These are phyloP conservation scores for Orbilia oligospora DNA, from an alignment of 2,329 filamentous ascomycete species.

Conservation along the genomic window DNA sequence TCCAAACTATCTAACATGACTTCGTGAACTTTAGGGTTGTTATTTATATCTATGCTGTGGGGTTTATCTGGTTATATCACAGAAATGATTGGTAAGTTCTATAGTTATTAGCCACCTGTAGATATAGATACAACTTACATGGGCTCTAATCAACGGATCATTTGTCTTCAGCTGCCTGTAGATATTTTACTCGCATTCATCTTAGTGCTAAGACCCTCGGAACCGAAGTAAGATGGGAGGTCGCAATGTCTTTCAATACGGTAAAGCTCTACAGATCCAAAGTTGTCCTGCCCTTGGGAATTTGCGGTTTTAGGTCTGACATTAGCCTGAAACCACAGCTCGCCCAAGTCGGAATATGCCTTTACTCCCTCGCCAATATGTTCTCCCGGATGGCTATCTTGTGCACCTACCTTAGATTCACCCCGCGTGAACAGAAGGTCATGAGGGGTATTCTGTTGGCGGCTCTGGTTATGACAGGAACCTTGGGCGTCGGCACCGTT, in stretches of 20 bases:
- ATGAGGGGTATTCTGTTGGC: conserved; percentile 31
- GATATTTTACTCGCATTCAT: conserved; percentile 44
- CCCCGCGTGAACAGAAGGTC: conserved; percentile 29
- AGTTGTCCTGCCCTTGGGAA: too few species aligned
- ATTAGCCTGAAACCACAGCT: neutral
- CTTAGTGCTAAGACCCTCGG: conserved; percentile 23
- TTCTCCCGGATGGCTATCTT: conserved; percentile 42
- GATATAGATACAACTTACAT: neutral
- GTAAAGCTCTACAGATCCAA: neutral
- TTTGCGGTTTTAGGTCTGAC: neutral
- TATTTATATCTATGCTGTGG: conserved; percentile 47
- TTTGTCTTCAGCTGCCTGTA: conserved; percentile 22
- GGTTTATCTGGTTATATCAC: conserved; percentile 36
- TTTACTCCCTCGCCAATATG: conserved; percentile 46
- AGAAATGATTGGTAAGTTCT: conserved; percentile 35
- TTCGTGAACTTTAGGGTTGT: conserved; percentile 14
- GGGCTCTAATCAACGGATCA: neutral
- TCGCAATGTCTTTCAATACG: conserved; percentile 47
- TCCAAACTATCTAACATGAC: neutral
- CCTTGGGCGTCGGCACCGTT: conserved; percentile 34
- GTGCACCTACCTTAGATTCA: conserved; percentile 43
- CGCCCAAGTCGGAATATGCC: conserved; percentile 39
- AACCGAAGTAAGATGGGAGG: conserved; percentile 30
- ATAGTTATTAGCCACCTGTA: too few species aligned
- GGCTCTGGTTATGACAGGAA: conserved; percentile 36